Conservation (phyloP, 2,329 filamentous ascomycete genomes). For the Penicillium freii region DNA sequence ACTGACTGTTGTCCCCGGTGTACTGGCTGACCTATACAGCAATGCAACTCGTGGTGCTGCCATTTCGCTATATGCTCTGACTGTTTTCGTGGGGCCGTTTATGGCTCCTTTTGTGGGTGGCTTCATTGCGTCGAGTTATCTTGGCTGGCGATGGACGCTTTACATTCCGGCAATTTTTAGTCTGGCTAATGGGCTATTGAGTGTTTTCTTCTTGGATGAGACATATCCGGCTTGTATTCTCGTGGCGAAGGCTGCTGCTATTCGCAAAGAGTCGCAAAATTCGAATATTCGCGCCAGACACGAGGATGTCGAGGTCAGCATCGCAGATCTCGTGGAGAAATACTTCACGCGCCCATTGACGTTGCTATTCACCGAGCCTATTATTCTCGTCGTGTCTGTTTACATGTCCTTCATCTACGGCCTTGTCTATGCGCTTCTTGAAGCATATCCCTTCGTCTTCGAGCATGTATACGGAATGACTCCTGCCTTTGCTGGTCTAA, state of each 20-base stretch:
- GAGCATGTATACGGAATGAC: constrained; percentile 29
- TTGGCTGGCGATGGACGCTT: constrained; percentile 53
- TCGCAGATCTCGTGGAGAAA: constrained; percentile 45
- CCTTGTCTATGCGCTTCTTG: constrained; percentile 28
- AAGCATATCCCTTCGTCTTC: constrained; percentile 33
- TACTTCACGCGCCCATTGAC: constrained; percentile 45
- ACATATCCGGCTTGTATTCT: constrained; percentile 55
- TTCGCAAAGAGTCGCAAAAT: constrained; percentile 52
- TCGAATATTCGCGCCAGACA: constrained; percentile 57
- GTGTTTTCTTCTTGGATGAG: constrained; percentile 48
- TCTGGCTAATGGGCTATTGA: constrained; percentile 40
- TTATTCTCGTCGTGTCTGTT: constrained; percentile 33
- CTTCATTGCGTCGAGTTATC: constrained; percentile 46
- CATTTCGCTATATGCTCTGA: constrained; percentile 49
- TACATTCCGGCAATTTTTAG: constrained; percentile 53
- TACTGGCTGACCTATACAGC: constrained; percentile 50
- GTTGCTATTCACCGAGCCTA: constrained; percentile 38
- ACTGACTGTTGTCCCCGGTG: constrained; percentile 44
- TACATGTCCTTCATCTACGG: constrained; percentile 37
- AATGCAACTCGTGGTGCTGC: constrained; percentile 41
- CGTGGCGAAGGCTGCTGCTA: constrained; percentile 50
- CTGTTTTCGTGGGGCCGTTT: constrained; percentile 49
- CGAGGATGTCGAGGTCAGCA: constrained; percentile 50
- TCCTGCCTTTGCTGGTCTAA: constrained; percentile 28
- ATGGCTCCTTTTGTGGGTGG: constrained; percentile 51